phyloP scores from a whole-genome alignment of 164 flowering plant species.

The Vitis amurensis region DNA sequence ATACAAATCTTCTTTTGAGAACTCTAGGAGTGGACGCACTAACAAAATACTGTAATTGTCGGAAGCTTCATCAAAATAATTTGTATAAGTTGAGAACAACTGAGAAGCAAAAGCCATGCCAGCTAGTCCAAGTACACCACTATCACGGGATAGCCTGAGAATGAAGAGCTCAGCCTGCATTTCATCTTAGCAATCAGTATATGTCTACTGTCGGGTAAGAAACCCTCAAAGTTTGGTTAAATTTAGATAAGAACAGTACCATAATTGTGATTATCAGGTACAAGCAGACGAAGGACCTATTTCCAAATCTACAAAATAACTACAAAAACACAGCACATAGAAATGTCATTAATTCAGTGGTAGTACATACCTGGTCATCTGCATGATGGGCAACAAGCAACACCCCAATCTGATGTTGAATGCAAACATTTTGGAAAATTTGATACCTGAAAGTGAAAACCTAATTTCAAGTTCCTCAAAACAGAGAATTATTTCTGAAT shows the following conservation, averaged over 20 bases:
- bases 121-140: conserved; percentile 93
- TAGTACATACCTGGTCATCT: conserved; percentile 79
- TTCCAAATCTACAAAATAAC: too few species aligned
- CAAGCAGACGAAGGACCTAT: too few species aligned
- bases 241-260: too few species aligned
- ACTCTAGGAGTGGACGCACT: conserved; percentile 79
- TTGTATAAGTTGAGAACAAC: conserved; percentile 40
- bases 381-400: conserved; percentile 92
- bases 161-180: conserved; percentile 93
- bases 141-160: conserved; percentile 80
- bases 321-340: too few species aligned
- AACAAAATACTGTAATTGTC: conserved; percentile 48
- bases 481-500: background rate
- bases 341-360: background rate
- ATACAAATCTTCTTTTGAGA: conserved; percentile 81
- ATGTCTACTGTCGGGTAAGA: background rate
- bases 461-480: too few species aligned
- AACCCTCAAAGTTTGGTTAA: background rate
- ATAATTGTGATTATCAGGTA: too few species aligned
- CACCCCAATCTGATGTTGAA: conserved; percentile 52
- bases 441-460: conserved; percentile 56
- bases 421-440: conserved; percentile 63
- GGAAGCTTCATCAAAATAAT: conserved; percentile 27
- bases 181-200: conserved; percentile 10
- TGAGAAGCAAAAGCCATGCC: conserved; percentile 87